Evolutionary conservation across 2,329 filamentous ascomycete genomes (phyloP), one percentile per base, ranked within the genome.

Genomic region (Penicillium sp.): DNA sequence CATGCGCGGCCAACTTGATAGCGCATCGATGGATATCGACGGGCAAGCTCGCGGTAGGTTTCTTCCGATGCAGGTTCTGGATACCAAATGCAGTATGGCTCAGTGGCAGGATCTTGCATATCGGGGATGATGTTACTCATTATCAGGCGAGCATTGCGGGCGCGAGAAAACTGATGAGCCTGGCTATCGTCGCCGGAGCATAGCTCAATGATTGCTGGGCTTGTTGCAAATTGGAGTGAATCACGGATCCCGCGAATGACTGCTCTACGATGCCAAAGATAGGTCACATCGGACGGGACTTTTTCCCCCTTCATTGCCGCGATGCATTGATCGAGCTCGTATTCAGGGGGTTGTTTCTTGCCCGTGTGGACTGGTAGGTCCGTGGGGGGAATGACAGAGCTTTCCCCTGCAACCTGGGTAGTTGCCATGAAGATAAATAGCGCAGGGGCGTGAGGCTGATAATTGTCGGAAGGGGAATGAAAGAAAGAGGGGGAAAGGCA

Each of bases 51-150:
- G 2, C 73, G 68, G 25, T 74, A 72, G 0, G 73, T 78, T 1
- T 71, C 67, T 53, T 77, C 72, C 0, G 51, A 57, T 1, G 76
- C 69, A 0, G 70, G 28, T 1, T 75, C 67, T 0, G 75, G 76
- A 57, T 75, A 58, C 74, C 75, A 78, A 43, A 78, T 75, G 53
- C 75, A 78, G 59, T 78, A 78, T 0, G 73, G 75, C 16, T 67
- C 43, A 1, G 63, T 54, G 4, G 67, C 59, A 6, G 61, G 53
- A 14, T 59, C 40, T 3, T 56, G 42, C 31, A 68, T 68, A 12
- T 66, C 49, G 0, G 71, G 74, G 10, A 77, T 61, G 1, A 50
- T 43, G 30, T 60, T 30, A 54, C 60, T 64, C 60, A 61, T 63
- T 28, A 66, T 63, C 7, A 54, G 41, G 30, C 60, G 48, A 33